Conservation (phyloP, 106 monocot genomes). For the Chionographis japonica region DNA sequence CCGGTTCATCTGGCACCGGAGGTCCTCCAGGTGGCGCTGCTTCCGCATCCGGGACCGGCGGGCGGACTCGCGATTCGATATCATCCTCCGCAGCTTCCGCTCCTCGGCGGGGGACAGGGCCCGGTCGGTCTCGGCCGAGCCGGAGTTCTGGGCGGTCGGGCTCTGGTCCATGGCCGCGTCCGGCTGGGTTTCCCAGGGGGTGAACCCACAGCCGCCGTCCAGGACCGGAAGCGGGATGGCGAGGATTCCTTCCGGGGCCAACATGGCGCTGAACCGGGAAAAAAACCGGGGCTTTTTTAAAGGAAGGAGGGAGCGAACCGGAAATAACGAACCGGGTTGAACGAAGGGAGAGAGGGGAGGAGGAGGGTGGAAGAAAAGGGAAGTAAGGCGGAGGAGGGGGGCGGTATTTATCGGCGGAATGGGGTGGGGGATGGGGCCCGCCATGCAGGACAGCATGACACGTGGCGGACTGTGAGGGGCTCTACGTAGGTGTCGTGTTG, state of each 20-base stretch:
- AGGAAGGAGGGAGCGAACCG: too few relatives aligned
- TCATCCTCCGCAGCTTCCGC: slow-evolving; percentile 9
- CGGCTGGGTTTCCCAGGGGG: background rate
- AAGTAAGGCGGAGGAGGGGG: slow-evolving; percentile 8
- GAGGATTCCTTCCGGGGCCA: background rate
- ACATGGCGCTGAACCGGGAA: slow-evolving; percentile 4
- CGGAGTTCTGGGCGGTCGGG: background rate
- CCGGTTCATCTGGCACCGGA: slow-evolving; percentile 4
- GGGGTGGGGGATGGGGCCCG: background rate
- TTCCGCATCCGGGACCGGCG: slow-evolving; percentile 30
- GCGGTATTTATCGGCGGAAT: slow-evolving; percentile 5
- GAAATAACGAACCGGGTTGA: background rate
- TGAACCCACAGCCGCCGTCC: slow-evolving; percentile 1
- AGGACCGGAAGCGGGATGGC: background rate
- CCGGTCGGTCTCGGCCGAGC: slow-evolving; percentile 4
- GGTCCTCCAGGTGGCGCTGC: slow-evolving; percentile 1
- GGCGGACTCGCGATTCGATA: slow-evolving; percentile 25
- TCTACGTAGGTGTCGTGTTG: too few relatives aligned
- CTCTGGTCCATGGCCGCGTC: too few relatives aligned
- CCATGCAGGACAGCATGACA: too few relatives aligned
- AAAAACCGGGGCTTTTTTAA: too few relatives aligned
- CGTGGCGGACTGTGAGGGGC: too few relatives aligned
- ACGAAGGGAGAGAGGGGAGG: background rate
- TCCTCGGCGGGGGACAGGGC: background rate
- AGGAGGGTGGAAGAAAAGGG: slow-evolving; percentile 2